Conservation (phyloP, 148 eudicot genomes). For the Camellia lanceoleosa region DNA sequence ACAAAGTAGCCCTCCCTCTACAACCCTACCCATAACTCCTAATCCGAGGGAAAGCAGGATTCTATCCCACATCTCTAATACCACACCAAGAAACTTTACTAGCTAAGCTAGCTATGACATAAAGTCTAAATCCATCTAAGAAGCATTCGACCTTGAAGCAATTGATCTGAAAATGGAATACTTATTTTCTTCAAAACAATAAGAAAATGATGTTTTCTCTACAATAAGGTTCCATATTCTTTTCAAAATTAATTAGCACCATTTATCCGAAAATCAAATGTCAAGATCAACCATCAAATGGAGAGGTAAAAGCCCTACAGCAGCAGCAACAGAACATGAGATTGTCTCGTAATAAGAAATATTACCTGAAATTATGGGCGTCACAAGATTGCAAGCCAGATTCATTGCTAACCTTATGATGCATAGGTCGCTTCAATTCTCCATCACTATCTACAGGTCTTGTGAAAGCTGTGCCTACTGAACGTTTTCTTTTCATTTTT, state of each 20-base stretch:
- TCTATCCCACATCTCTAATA: background rate
- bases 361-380: constrained; percentile 61
- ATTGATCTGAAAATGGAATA: background rate
- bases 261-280: background rate
- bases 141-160: constrained; percentile 6
- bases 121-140: background rate
- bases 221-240: background rate
- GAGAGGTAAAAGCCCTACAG: background rate
- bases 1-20: background rate
- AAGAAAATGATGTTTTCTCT: background rate
- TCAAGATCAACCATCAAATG: background rate
- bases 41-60: background rate
- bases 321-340: background rate
- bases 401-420: constrained; percentile 59
- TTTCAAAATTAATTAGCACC: background rate
- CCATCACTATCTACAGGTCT: constrained; percentile 65
- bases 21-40: background rate
- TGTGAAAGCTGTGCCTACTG: constrained; percentile 57
- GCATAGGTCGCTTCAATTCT: constrained; percentile 67
- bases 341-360: background rate
- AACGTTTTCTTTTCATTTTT: constrained; percentile 85
- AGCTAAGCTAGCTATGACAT: background rate
- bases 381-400: constrained; percentile 53
- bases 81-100: background rate
- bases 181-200: background rate